Conservation (phyloP, 441 rosid species). For the Erysimum cheiri region DNA sequence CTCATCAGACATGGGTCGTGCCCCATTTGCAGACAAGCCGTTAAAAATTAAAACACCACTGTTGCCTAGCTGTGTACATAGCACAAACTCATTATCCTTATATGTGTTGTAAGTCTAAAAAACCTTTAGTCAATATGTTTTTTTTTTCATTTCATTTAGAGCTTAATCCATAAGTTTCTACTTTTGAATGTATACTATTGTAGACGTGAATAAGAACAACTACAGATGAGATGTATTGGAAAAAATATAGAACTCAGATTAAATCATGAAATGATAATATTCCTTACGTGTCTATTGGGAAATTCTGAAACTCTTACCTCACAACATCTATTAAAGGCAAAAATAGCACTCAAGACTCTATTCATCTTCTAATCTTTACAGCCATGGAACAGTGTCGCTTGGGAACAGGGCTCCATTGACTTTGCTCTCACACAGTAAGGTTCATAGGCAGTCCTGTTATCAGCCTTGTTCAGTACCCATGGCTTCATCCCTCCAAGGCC, state of each 20-base stretch:
- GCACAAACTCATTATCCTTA: conserved; percentile 15
- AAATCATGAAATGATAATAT: conserved; percentile 13
- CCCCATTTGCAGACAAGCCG: conserved; percentile 67
- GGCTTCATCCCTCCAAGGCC: conserved; percentile 79
- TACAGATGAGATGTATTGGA: conserved; percentile 29
- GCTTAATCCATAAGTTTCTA: conserved; percentile 19
- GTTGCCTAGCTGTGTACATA: conserved; percentile 33
- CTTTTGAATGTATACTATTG: conserved; percentile 34
- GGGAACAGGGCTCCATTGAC: conserved; percentile 83
- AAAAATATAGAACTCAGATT: conserved; percentile 20
- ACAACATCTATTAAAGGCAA: conserved; percentile 61
- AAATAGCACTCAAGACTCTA: conserved; percentile 57
- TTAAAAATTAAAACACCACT: conserved; percentile 20
- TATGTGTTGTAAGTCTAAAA: conserved; percentile 31
- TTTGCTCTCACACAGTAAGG: conserved; percentile 65
- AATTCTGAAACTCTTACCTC: conserved; percentile 42
- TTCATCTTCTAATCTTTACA: conserved; percentile 56
- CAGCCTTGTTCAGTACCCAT: conserved; percentile 72
- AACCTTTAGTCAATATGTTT: conserved; percentile 1
- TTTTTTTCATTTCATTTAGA: conserved; percentile 1
- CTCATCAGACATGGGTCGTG: conserved; percentile 78
- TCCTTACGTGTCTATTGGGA: conserved; percentile 12
- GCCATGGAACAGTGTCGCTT: conserved; percentile 61
- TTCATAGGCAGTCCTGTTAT: conserved; percentile 58
- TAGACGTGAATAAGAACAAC: conserved; percentile 27